A percentile compares a stretch with the other conserved stretches of the same genome.
These are phyloP conservation scores for Boletus rubescentipes DNA, from an alignment of 768 basidiomycete genomes.

Conservation along the genomic window DNA sequence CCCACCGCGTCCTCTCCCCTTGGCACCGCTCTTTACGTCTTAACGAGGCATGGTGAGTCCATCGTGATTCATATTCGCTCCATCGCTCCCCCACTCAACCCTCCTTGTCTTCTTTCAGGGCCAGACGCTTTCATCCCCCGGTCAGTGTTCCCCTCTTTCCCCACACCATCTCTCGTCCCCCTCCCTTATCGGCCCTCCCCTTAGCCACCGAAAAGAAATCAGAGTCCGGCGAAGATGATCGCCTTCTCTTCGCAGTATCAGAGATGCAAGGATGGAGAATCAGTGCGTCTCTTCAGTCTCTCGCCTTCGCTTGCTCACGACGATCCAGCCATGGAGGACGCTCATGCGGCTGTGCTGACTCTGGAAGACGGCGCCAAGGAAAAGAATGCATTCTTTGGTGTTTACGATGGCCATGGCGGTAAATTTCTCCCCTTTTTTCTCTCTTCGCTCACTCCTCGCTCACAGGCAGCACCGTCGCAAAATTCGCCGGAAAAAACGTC, in stretches of 20 bases:
- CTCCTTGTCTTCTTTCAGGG: constrained; percentile 46
- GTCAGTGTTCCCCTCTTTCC: constrained; percentile 40
- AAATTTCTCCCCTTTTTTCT: constrained; percentile 19
- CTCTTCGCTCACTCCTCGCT: constrained; percentile 1
- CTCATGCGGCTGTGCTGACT: constrained; percentile 75
- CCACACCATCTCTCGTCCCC: background rate
- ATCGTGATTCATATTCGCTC: background rate
- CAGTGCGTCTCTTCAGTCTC: constrained; percentile 57
- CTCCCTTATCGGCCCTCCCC: constrained; percentile 18
- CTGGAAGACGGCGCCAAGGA: constrained; percentile 52
- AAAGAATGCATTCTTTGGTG: constrained; percentile 85
- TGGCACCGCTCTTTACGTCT: constrained; percentile 25
- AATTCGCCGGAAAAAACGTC: constrained; percentile 81
- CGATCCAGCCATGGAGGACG: constrained; percentile 91
- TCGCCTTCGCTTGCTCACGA: background rate
- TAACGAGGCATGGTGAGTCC: constrained; percentile 30
- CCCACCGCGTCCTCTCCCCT: background rate
- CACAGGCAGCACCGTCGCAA: constrained; percentile 79
- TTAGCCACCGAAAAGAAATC: constrained; percentile 83
- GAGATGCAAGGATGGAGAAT: constrained; percentile 99
- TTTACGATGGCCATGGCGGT: constrained; percentile 99
- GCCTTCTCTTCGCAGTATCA: constrained; percentile 72
- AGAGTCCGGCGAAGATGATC: constrained; percentile 66
- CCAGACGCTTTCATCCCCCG: constrained; percentile 82
- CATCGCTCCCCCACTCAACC: constrained; percentile 5